A percentile compares a stretch with the other conserved stretches of the same genome.
These are phyloP conservation scores for Phlebopus sp. DNA, from an alignment of 1,284 basidiomycete genomes.

Conservation along the genomic window DNA sequence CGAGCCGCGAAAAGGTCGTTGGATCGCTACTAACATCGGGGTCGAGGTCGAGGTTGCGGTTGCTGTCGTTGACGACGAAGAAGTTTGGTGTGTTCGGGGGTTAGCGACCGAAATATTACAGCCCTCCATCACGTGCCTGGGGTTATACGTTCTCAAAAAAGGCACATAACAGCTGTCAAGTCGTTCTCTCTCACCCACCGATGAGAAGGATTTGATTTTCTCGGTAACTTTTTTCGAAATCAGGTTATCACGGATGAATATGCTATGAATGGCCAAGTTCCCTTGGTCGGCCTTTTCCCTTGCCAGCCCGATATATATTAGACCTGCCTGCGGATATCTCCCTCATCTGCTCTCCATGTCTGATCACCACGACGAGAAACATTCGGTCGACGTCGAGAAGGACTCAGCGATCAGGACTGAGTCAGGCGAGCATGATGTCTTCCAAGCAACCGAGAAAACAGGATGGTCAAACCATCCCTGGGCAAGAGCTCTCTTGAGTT, in stretches of 20 bases:
- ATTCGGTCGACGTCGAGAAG: constrained; percentile 28
- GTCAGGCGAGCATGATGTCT: constrained; percentile 1
- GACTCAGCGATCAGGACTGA: constrained; percentile 21
- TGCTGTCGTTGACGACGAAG: constrained; percentile 2
- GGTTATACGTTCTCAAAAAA: neutral
- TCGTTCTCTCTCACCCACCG: constrained; percentile 2
- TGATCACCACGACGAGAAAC: constrained; percentile 20
- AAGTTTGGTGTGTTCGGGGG: neutral
- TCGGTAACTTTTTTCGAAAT: neutral
- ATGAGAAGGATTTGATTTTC: constrained; percentile 12
- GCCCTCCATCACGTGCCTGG: constrained; percentile 15
- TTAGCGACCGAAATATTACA: neutral
- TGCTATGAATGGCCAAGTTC: constrained; percentile 6
- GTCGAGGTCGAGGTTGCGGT: constrained; percentile 3
- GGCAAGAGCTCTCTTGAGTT: constrained; percentile 24
- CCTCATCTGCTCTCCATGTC: constrained; percentile 17
- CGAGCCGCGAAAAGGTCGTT: constrained; percentile 68
- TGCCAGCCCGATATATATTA: constrained; percentile 18
- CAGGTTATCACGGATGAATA: constrained; percentile 15
- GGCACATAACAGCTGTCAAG: neutral
- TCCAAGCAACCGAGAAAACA: constrained; percentile 1
- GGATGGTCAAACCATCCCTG: constrained; percentile 2
- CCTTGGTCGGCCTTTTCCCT: neutral
- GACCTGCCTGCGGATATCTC: neutral
- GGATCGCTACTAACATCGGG: constrained; percentile 39